A percentile compares a stretch with the other conserved stretches of the same genome.
Conservation (phyloP, 768 basidiomycete genomes). For the Gymnopilus junonius region DNA sequence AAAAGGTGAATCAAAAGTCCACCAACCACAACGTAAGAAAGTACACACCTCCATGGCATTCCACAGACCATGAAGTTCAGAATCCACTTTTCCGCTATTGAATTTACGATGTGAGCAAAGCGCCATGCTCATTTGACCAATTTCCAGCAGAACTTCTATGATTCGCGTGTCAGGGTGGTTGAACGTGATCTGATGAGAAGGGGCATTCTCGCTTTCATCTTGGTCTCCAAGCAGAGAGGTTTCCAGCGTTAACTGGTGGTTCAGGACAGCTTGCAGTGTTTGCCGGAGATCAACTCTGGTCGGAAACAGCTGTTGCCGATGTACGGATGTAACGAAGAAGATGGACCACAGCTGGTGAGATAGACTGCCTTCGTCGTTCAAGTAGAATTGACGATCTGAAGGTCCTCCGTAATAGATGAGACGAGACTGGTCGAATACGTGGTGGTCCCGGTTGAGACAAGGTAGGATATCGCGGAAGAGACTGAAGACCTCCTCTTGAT, state of each 20-base stretch:
- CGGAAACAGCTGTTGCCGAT: neutral
- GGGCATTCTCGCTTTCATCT: neutral
- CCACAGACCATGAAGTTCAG: conserved; percentile 31
- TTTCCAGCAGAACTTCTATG: conserved; percentile 7
- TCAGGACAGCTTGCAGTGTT: conserved; percentile 4
- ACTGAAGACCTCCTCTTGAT: neutral
- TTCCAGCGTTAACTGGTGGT: conserved; percentile 14
- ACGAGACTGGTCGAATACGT: conserved; percentile 16
- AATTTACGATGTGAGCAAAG: conserved; percentile 37
- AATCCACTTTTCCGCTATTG: conserved; percentile 31
- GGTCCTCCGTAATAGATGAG: conserved; percentile 21
- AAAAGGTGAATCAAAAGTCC: conserved; percentile 4
- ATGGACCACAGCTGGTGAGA: conserved; percentile 56
- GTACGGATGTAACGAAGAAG: conserved; percentile 15
- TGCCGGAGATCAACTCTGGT: neutral
- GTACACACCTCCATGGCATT: conserved; percentile 41
- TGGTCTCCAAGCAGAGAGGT: neutral
- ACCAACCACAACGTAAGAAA: neutral
- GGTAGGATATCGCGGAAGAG: neutral
- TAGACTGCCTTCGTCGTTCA: conserved; percentile 57
- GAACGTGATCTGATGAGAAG: neutral
- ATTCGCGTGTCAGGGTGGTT: neutral
- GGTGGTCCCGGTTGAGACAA: neutral
- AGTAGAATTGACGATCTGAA: conserved; percentile 10
- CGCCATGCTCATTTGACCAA: conserved; percentile 27